Percentiles rank a stretch among this genome's conserved stretches.
Evolutionary conservation across 768 basidiomycete genomes (phyloP).

Genomic region (Suillus subalutaceus): DNA sequence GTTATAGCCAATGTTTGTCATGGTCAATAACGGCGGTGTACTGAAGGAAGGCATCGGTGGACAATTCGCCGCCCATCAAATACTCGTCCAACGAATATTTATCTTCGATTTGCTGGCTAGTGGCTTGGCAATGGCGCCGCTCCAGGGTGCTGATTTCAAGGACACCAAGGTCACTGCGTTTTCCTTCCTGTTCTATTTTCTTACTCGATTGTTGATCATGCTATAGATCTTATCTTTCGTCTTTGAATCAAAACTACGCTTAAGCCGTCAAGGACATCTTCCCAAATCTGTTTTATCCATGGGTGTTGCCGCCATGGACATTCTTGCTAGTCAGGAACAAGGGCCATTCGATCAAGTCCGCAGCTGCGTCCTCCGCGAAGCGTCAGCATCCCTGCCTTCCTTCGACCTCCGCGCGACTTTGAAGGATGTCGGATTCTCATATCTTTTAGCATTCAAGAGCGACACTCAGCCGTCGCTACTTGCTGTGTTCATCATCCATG

Average conservation of each 20-base stretch:
- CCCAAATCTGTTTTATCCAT: conserved; percentile 15
- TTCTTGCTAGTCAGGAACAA: conserved; percentile 18
- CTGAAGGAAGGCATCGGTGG: conserved; percentile 13
- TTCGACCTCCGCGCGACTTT: not conserved
- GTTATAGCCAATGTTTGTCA: conserved; percentile 65
- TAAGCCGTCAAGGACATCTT: conserved; percentile 18
- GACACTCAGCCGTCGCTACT: conserved; percentile 27
- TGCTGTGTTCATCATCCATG: conserved; percentile 42
- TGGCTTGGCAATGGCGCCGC: conserved; percentile 52
- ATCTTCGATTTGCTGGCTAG: conserved; percentile 50
- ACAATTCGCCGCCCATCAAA: conserved; percentile 25
- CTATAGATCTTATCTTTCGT: conserved; percentile 63
- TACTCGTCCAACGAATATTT: conserved; percentile 52
- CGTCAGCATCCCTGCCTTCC: not conserved
- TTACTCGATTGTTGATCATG: not conserved
- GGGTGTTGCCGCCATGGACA: conserved; percentile 12
- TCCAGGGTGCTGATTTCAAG: conserved; percentile 59
- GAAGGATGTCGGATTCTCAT: not conserved
- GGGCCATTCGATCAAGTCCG: not conserved
- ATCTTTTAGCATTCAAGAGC: not conserved
- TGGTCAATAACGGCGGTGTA: conserved; percentile 57
- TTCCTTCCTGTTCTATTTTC: not conserved
- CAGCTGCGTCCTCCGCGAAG: not conserved
- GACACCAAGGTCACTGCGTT: conserved; percentile 56
- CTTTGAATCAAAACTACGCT: conserved; percentile 42